These are phyloP conservation scores for Exophiala xenobiotica DNA, from an alignment of 2,329 filamentous ascomycete genomes.

Conservation along the genomic window DNA sequence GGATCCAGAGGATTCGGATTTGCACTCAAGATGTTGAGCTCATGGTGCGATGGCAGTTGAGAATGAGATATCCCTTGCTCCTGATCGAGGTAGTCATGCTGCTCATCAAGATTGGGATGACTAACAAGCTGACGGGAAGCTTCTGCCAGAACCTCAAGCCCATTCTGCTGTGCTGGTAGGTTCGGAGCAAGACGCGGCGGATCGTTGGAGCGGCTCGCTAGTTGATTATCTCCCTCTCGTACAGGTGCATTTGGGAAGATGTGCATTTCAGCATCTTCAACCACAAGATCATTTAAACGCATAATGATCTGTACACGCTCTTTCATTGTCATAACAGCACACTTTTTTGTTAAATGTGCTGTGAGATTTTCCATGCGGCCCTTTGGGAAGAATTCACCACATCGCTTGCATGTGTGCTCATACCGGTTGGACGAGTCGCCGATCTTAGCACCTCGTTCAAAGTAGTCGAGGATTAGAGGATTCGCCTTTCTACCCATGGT, in stretches of 20 bases:
- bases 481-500: slow-evolving; percentile 82
- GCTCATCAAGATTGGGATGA: too few relatives aligned
- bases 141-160: slow-evolving; percentile 82
- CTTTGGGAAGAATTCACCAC: slow-evolving; percentile 86
- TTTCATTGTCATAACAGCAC: slow-evolving; percentile 70
- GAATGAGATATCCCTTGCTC: background rate
- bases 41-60: too few relatives aligned
- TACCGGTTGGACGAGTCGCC: slow-evolving; percentile 89
- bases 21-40: too few relatives aligned
- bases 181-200: slow-evolving; percentile 39
- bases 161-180: slow-evolving; percentile 67
- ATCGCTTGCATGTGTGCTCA: slow-evolving; percentile 84
- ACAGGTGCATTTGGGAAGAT: slow-evolving; percentile 22
- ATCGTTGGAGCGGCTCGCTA: slow-evolving; percentile 34
- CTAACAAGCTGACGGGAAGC: slow-evolving; percentile 73
- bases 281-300: slow-evolving; percentile 68
- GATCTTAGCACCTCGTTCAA: slow-evolving; percentile 81
- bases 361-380: slow-evolving; percentile 81
- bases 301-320: slow-evolving; percentile 75
- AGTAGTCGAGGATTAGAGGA: slow-evolving; percentile 81
- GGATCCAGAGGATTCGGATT: background rate
- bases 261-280: slow-evolving; percentile 33
- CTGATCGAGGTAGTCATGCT: background rate
- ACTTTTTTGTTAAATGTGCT: slow-evolving; percentile 81
- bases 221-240: slow-evolving; percentile 21